Conservation (phyloP, 768 basidiomycete species). For the Sporobolomyces phaffii region DNA sequence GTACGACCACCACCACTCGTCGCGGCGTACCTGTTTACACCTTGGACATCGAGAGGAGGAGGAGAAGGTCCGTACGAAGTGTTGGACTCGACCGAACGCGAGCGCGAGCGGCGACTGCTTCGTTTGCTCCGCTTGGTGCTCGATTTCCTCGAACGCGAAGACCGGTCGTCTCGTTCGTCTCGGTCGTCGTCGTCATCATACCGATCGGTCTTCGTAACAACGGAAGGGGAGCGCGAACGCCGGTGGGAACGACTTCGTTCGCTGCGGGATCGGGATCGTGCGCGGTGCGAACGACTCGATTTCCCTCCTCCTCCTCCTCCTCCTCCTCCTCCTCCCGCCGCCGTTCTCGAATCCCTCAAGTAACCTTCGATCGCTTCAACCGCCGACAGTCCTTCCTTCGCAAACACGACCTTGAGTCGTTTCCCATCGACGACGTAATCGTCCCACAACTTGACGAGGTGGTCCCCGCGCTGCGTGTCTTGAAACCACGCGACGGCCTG, state of each 20-base stretch:
- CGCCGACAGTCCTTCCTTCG: background rate
- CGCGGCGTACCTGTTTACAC: too few species aligned
- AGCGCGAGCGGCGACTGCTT: too few species aligned
- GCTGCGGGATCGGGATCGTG: background rate
- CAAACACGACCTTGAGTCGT: background rate
- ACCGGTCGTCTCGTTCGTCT: background rate
- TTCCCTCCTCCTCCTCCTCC: background rate
- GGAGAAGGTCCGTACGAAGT: background rate
- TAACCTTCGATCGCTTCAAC: slow-evolving; percentile 5
- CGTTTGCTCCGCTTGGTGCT: too few species aligned
- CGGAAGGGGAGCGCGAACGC: background rate
- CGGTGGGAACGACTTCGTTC: background rate
- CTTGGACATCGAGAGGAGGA: too few species aligned
- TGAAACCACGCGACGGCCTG: background rate
- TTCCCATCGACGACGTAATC: background rate
- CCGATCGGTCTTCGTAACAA: too few species aligned
- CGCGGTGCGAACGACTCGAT: background rate
- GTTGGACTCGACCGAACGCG: background rate
- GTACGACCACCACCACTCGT: too few species aligned
- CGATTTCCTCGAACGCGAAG: background rate
- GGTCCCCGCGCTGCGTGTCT: background rate
- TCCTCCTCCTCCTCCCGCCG: background rate
- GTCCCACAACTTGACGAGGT: background rate
- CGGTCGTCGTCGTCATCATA: background rate
- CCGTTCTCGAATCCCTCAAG: background rate